phyloP scores from a whole-genome alignment of 2,329 filamentous ascomycete species.

The Calonectria pseudoturangicola region DNA sequence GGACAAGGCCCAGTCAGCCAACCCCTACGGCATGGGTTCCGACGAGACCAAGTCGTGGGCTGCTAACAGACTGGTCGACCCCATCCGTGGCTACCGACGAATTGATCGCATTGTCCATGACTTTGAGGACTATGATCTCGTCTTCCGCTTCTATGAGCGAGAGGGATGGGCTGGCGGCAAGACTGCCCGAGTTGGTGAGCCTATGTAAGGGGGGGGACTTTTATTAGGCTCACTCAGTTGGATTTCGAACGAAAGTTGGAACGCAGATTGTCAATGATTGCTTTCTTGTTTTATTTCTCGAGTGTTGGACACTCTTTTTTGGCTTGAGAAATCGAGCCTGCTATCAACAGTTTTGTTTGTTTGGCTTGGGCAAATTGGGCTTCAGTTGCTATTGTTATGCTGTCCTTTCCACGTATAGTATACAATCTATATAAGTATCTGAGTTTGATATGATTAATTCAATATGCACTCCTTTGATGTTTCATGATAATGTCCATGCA shows the following conservation, averaged over 20 bases:
- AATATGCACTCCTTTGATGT: conserved; percentile 23
- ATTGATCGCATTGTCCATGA: conserved; percentile 98
- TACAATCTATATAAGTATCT: conserved; percentile 18
- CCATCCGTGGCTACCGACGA: conserved; percentile 88
- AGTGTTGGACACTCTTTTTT: conserved; percentile 30
- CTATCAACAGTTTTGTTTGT: conserved; percentile 9
- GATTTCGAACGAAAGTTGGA: background rate
- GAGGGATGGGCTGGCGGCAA: conserved; percentile 81
- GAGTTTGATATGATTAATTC: conserved; percentile 25
- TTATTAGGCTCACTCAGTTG: conserved; percentile 3
- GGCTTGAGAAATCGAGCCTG: background rate
- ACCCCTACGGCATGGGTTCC: conserved; percentile 63
- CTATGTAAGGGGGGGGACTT: conserved; percentile 44
- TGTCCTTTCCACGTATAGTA: background rate
- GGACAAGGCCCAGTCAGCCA: conserved; percentile 78
- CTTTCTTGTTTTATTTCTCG: conserved; percentile 21
- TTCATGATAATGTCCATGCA: background rate
- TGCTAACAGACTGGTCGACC: conserved; percentile 79
- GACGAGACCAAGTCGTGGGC: conserved; percentile 62
- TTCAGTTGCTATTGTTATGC: background rate
- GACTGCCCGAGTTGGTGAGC: conserved; percentile 73
- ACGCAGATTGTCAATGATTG: conserved; percentile 12
- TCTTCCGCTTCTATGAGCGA: conserved; percentile 97
- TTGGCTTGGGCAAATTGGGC: background rate
- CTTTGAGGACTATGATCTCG: conserved; percentile 96